Conservation (phyloP, 176 grass and related monocot genomes). For the Rhynchospora pubera region DNA sequence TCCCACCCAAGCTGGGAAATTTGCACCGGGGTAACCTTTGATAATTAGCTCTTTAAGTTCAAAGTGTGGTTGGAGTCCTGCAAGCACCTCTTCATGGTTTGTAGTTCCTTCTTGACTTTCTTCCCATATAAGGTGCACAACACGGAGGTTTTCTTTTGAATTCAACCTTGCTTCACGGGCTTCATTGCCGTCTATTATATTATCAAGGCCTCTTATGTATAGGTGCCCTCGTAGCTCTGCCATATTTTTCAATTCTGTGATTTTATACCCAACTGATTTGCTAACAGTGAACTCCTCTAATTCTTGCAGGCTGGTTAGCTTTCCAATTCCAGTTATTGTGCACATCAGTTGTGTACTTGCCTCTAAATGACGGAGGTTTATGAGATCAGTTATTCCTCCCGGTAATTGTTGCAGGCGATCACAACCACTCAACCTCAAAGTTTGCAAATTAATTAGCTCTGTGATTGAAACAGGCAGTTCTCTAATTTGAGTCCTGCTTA, state of each 20-base stretch:
- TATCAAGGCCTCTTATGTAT: constrained; percentile 52
- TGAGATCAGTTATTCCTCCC: constrained; percentile 39
- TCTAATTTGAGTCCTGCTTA: constrained; percentile 41
- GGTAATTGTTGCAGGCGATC: constrained; percentile 40
- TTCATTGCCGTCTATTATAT: constrained; percentile 32
- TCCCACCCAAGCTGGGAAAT: constrained; percentile 40
- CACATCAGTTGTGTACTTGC: constrained; percentile 21
- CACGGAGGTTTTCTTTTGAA: constrained; percentile 47
- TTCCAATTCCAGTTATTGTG: constrained; percentile 42
- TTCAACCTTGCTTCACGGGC: constrained; percentile 40
- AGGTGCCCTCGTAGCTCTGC: constrained; percentile 46
- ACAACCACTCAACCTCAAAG: constrained; percentile 39
- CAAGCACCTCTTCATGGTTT: constrained; percentile 35
- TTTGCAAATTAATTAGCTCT: constrained; percentile 55
- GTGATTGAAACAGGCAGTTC: constrained; percentile 40
- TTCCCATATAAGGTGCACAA: constrained; percentile 49
- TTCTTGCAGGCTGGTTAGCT: constrained; percentile 51
- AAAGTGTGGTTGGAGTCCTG: constrained; percentile 49
- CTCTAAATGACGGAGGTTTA: constrained; percentile 50
- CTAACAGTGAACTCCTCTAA: constrained; percentile 50
- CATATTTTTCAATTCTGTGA: constrained; percentile 53
- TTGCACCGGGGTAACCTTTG: constrained; percentile 34
- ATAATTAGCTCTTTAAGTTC: constrained; percentile 49
- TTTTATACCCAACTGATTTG: constrained; percentile 28
- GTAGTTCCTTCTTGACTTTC: constrained; percentile 2